These are phyloP conservation scores for Trichoderma asperellum DNA, from an alignment of 2,329 filamentous ascomycete genomes.

Conservation along the genomic window DNA sequence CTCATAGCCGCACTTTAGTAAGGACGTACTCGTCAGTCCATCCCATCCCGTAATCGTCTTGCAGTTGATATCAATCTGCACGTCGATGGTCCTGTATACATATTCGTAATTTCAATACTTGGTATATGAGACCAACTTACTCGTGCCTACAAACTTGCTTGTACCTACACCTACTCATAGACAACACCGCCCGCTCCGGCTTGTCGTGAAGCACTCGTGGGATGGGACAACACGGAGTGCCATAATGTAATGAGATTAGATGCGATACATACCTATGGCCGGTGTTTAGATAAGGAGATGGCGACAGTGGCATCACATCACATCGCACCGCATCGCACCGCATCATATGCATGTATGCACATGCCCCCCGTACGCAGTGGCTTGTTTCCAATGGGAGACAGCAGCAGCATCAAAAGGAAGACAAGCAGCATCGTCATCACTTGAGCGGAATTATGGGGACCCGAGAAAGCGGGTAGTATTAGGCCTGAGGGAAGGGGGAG, in stretches of 20 bases:
- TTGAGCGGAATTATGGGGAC: constrained; percentile 23
- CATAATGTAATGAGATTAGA: constrained; percentile 12
- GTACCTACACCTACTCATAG: not conserved
- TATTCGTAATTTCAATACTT: not conserved
- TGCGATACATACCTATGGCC: not conserved
- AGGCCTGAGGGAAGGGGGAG: not conserved
- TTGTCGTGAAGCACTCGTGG: not conserved
- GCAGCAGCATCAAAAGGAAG: not conserved
- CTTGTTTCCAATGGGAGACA: constrained; percentile 14
- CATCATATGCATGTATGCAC: constrained; percentile 1
- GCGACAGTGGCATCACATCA: constrained; percentile 6
- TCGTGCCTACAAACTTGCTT: not conserved
- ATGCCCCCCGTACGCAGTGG: constrained; percentile 3
- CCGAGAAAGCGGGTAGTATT: constrained; percentile 3
- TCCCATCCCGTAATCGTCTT: not conserved
- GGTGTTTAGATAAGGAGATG: constrained; percentile 1
- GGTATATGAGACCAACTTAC: not conserved
- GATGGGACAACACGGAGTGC: not conserved
- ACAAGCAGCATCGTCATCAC: not conserved
- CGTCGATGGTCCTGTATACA: not conserved
- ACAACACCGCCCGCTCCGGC: not conserved
- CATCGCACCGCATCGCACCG: not conserved
- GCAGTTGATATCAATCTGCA: not conserved
- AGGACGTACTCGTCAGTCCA: not conserved
- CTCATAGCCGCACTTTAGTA: not conserved